Evolutionary conservation across 257 asterid genomes (phyloP).

Genomic region (Solanum corneliomulleri): DNA sequence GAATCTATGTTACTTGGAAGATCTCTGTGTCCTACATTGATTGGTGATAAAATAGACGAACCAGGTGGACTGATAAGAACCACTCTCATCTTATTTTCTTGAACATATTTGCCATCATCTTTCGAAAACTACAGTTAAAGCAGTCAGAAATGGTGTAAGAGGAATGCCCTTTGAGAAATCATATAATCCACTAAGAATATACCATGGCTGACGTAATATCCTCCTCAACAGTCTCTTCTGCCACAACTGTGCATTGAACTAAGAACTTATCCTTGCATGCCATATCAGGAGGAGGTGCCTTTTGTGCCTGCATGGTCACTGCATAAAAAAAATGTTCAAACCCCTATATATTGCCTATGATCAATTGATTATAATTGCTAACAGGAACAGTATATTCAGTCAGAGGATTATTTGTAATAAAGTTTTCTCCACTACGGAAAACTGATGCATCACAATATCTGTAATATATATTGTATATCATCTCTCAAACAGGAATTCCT

Average conservation of each 20-base stretch:
- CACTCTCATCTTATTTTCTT: slow-evolving; percentile 39
- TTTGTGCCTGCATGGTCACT: slow-evolving; percentile 44
- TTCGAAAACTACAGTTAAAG: slow-evolving; percentile 17
- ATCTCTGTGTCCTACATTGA: slow-evolving; percentile 10
- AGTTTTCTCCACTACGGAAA: neutral
- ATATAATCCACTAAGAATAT: neutral
- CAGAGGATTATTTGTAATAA: neutral
- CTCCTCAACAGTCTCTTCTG: slow-evolving; percentile 27
- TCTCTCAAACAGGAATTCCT: neutral
- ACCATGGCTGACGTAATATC: slow-evolving; percentile 27
- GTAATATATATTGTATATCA: neutral
- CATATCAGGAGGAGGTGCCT: slow-evolving; percentile 21
- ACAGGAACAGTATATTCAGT: neutral
- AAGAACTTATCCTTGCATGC: slow-evolving; percentile 44
- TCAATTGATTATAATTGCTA: neutral
- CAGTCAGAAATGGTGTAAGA: neutral
- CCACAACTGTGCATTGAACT: slow-evolving; percentile 25
- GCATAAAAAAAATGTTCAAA: neutral
- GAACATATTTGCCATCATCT: slow-evolving; percentile 28
- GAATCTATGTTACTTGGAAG: slow-evolving; percentile 5
- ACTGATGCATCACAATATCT: neutral
- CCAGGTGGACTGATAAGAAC: slow-evolving; percentile 25
- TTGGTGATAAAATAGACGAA: slow-evolving; percentile 20
- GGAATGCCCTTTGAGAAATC: neutral
- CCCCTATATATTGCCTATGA: neutral